A percentile compares a stretch with the other conserved stretches of the same genome.
These are phyloP conservation scores for Rhizopogon vinicolor DNA, from an alignment of 768 basidiomycete species.

Conservation along the genomic window DNA sequence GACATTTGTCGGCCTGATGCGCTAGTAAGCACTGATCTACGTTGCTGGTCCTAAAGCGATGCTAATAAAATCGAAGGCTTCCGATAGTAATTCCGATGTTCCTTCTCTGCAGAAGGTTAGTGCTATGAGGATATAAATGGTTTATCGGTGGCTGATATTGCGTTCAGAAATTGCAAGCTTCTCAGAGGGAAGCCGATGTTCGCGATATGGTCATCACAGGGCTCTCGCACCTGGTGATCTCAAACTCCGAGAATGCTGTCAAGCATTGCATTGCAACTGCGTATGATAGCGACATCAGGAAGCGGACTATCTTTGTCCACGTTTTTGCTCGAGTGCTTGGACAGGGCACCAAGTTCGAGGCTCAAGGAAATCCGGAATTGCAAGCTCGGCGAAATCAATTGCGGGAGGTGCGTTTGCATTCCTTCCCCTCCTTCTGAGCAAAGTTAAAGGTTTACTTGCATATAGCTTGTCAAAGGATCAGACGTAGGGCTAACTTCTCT, in stretches of 20 bases:
- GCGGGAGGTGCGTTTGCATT: conserved; percentile 45
- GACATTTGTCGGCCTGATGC: conserved; percentile 46
- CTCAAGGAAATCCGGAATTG: conserved; percentile 45
- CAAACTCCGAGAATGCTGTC: conserved; percentile 85
- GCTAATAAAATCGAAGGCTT: conserved; percentile 26
- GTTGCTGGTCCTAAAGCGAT: not conserved
- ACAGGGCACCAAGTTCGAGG: conserved; percentile 74
- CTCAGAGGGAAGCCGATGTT: conserved; percentile 55
- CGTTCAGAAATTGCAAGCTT: conserved; percentile 36
- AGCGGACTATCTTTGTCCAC: conserved; percentile 78
- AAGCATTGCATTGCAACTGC: conserved; percentile 82
- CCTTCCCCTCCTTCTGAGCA: conserved; percentile 2
- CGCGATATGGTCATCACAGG: conserved; percentile 77
- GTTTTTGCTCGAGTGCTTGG: conserved; percentile 79
- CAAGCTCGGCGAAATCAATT: conserved; percentile 48
- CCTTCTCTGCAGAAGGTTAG: conserved; percentile 43
- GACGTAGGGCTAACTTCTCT: conserved; percentile 44
- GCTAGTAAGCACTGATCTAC: conserved; percentile 28
- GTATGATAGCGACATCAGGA: conserved; percentile 64
- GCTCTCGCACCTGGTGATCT: conserved; percentile 73
- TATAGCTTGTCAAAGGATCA: conserved; percentile 66
- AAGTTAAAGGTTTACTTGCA: conserved; percentile 5
- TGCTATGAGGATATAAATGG: not conserved
- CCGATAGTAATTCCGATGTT: conserved; percentile 47
- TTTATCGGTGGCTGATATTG: conserved; percentile 3